phyloP scores from a whole-genome alignment of 495 filamentous ascomycete species.

The Penicillium antarcticum region DNA sequence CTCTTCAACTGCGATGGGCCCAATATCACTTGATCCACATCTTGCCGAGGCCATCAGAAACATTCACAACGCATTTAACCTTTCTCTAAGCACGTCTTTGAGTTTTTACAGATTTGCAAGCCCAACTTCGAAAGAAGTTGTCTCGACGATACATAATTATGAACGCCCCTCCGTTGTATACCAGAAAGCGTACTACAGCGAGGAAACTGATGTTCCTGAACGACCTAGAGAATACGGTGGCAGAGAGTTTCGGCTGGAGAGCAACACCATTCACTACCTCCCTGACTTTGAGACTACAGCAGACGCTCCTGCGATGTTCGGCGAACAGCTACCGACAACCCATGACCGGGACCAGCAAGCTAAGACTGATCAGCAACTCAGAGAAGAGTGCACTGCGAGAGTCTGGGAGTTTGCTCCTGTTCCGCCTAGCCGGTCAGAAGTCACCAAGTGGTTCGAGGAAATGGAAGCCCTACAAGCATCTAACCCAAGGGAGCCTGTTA shows the following conservation, averaged over 20 bases:
- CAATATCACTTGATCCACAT: constrained; percentile 13
- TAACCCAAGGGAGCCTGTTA: constrained; percentile 1
- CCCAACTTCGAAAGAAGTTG: constrained; percentile 28
- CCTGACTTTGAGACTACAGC: constrained; percentile 73
- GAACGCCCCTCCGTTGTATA: constrained; percentile 62
- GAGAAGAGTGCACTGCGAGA: constrained; percentile 26
- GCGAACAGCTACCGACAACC: constrained; percentile 42
- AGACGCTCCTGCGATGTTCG: constrained; percentile 50
- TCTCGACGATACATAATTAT: constrained; percentile 27
- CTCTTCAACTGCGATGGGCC: constrained; percentile 18
- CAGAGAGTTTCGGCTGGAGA: constrained; percentile 76
- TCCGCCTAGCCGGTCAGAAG: constrained; percentile 71
- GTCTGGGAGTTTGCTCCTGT: constrained; percentile 44
- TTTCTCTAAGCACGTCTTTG: constrained; percentile 18
- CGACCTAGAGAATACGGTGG: constrained; percentile 81
- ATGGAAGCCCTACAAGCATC: constrained; percentile 17
- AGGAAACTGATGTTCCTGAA: constrained; percentile 82
- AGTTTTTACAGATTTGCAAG: constrained; percentile 23
- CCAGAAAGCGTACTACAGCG: constrained; percentile 81
- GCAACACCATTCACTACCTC: constrained; percentile 70
- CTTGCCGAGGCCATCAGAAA: constrained; percentile 20
- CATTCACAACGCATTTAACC: constrained; percentile 28
- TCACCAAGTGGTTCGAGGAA: constrained; percentile 62
- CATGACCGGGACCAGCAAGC: constrained; percentile 52
- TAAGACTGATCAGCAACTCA: constrained; percentile 44